Percentiles rank a stretch among this genome's conserved stretches.
phyloP scores from a whole-genome alignment of 352 stramenopile genomes.

The Peronospora farinosa region DNA sequence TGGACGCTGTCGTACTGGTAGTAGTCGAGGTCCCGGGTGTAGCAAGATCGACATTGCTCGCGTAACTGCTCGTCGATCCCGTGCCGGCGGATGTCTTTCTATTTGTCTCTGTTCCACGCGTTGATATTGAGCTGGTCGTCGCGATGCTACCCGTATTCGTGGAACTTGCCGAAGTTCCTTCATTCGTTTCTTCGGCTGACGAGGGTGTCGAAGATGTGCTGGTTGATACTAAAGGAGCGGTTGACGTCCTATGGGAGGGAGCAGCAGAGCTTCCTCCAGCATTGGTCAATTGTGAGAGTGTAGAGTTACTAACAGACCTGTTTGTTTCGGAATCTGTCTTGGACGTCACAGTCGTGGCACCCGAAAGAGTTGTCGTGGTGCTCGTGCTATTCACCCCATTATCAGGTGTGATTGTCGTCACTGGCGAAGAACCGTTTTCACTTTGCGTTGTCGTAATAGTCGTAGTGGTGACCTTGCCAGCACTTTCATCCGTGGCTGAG shows the following conservation, averaged over 20 bases:
- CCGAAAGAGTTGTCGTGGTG: constrained; percentile 9
- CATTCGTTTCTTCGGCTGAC: constrained; percentile 9
- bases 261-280: constrained; percentile 4
- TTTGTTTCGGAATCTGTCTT: constrained; percentile 16
- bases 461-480: constrained; percentile 11
- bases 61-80: constrained; percentile 2
- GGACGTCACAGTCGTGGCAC: constrained; percentile 18
- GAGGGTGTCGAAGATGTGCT: constrained; percentile 9
- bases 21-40: neutral
- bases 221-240: constrained; percentile 4
- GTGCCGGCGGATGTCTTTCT: neutral
- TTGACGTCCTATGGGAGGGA: constrained; percentile 4
- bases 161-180: constrained; percentile 7
- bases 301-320: constrained; percentile 14
- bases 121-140: constrained; percentile 8
- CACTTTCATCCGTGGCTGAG: constrained; percentile 1
- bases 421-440: constrained; percentile 10
- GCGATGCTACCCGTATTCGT: constrained; percentile 6
- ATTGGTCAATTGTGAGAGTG: constrained; percentile 1
- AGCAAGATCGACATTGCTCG: constrained; percentile 1
- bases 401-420: constrained; percentile 17
- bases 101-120: constrained; percentile 3
- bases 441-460: constrained; percentile 12
- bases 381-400: constrained; percentile 19
- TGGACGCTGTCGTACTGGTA: constrained; percentile 6